Evolutionary conservation across 2,329 filamentous ascomycete species (phyloP).

Genomic region (Clonostachys chloroleuca): DNA sequence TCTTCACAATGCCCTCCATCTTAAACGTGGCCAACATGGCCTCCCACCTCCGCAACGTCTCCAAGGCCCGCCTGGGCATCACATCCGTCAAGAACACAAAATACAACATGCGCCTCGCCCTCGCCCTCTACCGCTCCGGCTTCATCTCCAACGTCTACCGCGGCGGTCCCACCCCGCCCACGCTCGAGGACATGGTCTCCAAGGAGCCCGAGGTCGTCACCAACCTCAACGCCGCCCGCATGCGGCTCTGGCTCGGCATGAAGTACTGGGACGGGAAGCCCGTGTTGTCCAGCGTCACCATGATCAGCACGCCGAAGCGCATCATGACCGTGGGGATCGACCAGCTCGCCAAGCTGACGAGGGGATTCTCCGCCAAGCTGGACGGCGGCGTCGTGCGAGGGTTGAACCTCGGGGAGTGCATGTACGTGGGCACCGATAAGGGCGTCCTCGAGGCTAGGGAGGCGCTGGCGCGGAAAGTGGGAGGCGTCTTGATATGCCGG

Average conservation of each 20-base stretch:
- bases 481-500: slow-evolving; percentile 75
- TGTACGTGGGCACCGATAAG: slow-evolving; percentile 73
- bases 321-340: slow-evolving; percentile 60
- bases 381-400: slow-evolving; percentile 68
- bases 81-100: slow-evolving; percentile 81
- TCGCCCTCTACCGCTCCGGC: slow-evolving; percentile 77
- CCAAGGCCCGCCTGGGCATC: slow-evolving; percentile 74
- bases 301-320: slow-evolving; percentile 72
- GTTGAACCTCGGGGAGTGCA: slow-evolving; percentile 73
- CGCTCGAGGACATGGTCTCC: slow-evolving; percentile 36
- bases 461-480: slow-evolving; percentile 73
- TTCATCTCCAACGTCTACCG: slow-evolving; percentile 79
- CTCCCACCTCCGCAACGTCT: slow-evolving; percentile 88
- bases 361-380: slow-evolving; percentile 56
- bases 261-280: slow-evolving; percentile 87
- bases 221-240: slow-evolving; percentile 64
- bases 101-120: slow-evolving; percentile 69
- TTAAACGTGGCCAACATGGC: slow-evolving; percentile 74
- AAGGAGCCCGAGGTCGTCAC: slow-evolving; percentile 55
- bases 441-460: slow-evolving; percentile 81
- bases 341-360: slow-evolving; percentile 60
- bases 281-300: slow-evolving; percentile 62
- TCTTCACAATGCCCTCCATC: slow-evolving; percentile 42
- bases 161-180: slow-evolving; percentile 47
- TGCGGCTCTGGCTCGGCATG: slow-evolving; percentile 81